Base-by-base conservation (phyloP, 2,329 filamentous ascomycete species). In the Endocalyx cinctus region DNA sequence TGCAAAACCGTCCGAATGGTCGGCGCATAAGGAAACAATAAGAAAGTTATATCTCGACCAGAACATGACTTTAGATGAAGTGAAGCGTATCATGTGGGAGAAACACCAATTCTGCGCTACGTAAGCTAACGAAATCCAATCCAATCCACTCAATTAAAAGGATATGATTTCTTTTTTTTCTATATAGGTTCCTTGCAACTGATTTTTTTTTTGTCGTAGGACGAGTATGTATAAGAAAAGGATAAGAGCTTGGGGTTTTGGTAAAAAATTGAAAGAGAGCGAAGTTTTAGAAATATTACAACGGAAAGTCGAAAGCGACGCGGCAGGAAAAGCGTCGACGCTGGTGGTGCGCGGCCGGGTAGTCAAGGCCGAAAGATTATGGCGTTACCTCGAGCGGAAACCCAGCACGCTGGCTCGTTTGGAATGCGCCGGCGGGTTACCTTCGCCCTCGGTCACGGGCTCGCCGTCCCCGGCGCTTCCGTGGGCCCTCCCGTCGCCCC, bases 171-270 rank as follows among this genome's bases (percentile, higher is more conserved):
- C n/a, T n/a, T n/a, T n/a, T n/a, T n/a, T n/a, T n/a, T n/a, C n/a
- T n/a, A n/a, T n/a, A n/a, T n/a, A n/a, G n/a, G n/a, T n/a, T n/a
- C n/a, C n/a, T n/a, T n/a, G n/a, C n/a, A n/a, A n/a, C n/a, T n/a
- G n/a, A n/a, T n/a, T n/a, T n/a, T n/a, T n/a, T n/a, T n/a, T n/a
- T n/a, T n/a, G n/a, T n/a, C n/a, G n/a, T n/a, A n/a, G n/a, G n/a
- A n/a, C n/a, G n/a, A n/a, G 54, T 62, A 59, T 50, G 59, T 65
- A 61, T 47, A 65, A 65, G 50, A 63, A 61, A 27, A 55, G 61
- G 27, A 62, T 65, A 29, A 60, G 55, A 50, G 58, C 59, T 42
- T 65, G 62, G 62, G 57, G 59, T 5, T 54, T 65, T 26, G 59
- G 62, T 32, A 64, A 64, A 43, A 65, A 65, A 42, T 48, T 65